Evolutionary conservation across 2,329 filamentous ascomycete genomes (phyloP).

Genomic region (Grosmannia huntii): DNA sequence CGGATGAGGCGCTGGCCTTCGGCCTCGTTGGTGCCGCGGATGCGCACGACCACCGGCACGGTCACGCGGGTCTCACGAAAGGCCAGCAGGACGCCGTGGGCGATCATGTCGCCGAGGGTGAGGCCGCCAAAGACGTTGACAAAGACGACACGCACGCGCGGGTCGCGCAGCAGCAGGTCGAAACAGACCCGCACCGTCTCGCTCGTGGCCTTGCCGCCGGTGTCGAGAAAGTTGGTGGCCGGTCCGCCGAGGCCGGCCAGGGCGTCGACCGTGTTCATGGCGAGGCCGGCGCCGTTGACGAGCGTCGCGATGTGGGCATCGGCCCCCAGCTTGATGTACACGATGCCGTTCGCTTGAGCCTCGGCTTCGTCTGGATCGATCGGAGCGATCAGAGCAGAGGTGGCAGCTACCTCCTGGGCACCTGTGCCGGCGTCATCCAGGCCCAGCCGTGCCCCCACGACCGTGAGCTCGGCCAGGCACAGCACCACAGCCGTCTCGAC

Average conservation of each 20-base stretch:
- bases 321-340: conserved; percentile 52
- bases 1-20: conserved; percentile 57
- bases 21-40: conserved; percentile 63
- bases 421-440: conserved; percentile 33
- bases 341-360: conserved; percentile 52
- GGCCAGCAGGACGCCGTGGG: conserved; percentile 58
- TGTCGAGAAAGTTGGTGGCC: conserved; percentile 79
- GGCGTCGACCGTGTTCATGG: conserved; percentile 83
- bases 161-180: conserved; percentile 57
- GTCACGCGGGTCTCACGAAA: conserved; percentile 54
- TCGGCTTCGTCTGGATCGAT: conserved; percentile 19
- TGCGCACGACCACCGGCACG: conserved; percentile 65
- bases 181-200: conserved; percentile 71
- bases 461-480: conserved; percentile 12
- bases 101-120: conserved; percentile 72
- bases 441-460: conserved; percentile 28
- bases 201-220: conserved; percentile 74
- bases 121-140: conserved; percentile 47
- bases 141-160: conserved; percentile 53
- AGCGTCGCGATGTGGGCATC: conserved; percentile 60
- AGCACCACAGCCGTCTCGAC: conserved; percentile 26
- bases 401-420: conserved; percentile 15
- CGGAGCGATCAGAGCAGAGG: conserved; percentile 15
- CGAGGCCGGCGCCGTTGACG: conserved; percentile 80
- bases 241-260: conserved; percentile 53